phyloP scores from a whole-genome alignment of 805 yeast genomes.

The Starmera caribaea region DNA sequence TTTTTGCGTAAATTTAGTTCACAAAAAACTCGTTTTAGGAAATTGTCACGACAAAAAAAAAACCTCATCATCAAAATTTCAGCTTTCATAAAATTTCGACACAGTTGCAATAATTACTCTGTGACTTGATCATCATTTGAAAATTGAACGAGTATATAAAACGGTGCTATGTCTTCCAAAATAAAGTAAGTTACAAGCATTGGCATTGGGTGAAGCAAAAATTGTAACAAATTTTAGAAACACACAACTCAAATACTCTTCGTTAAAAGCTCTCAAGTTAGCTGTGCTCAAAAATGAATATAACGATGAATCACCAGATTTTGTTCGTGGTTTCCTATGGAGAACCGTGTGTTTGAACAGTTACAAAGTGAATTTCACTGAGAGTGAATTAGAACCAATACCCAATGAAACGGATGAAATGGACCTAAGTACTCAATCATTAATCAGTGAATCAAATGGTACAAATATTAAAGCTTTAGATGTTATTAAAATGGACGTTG shows the following conservation, averaged over 20 bases:
- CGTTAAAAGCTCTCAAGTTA: conserved; percentile 7
- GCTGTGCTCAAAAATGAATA: conserved; percentile 11
- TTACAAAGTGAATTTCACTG: conserved; percentile 8
- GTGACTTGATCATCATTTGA: too few relatives aligned
- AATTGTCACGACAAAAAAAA: too few relatives aligned
- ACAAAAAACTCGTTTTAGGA: too few relatives aligned
- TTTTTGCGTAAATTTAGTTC: too few relatives aligned
- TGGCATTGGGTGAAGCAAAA: too few relatives aligned
- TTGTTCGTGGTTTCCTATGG: conserved; percentile 1
- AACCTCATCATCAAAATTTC: too few relatives aligned
- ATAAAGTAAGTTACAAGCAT: too few relatives aligned
- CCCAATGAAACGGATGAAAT: conserved; percentile 2
- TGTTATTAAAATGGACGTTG: conserved; percentile 18
- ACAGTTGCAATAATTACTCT: too few relatives aligned
- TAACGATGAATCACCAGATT: neutral
- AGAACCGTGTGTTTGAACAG: conserved; percentile 13
- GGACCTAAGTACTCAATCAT: neutral
- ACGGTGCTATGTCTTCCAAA: too few relatives aligned
- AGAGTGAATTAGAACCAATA: conserved; percentile 11
- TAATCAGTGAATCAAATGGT: neutral
- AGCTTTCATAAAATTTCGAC: too few relatives aligned
- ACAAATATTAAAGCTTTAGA: conserved; percentile 5
- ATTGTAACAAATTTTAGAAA: too few relatives aligned
- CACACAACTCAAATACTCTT: neutral
- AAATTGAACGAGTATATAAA: too few relatives aligned